Evolutionary conservation across 345 rosid species (phyloP).

Genomic region (Eucalyptus globulus): DNA sequence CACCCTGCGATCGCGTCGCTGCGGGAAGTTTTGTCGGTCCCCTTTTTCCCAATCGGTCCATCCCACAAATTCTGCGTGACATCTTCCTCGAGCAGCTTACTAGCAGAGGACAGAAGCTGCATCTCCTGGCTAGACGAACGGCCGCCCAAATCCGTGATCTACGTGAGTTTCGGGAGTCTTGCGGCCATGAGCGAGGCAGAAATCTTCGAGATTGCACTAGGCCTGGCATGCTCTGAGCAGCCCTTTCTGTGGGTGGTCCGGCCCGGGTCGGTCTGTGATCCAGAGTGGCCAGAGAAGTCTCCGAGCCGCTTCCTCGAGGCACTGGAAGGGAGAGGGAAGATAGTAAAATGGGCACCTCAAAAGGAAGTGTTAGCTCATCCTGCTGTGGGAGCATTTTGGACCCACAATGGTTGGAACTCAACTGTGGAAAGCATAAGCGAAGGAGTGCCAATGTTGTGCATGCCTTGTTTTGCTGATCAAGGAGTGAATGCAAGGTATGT

Average conservation of each 20-base stretch:
- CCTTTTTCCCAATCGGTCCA: conserved; percentile 22
- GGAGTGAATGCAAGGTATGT: conserved; percentile 31
- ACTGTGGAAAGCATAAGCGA: conserved; percentile 49
- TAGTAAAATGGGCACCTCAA: conserved; percentile 72
- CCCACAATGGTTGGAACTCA: conserved; percentile 72
- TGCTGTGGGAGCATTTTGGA: conserved; percentile 52
- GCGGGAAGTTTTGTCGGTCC: neutral
- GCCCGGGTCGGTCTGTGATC: neutral
- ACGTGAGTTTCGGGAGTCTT: conserved; percentile 31
- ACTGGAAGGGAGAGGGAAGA: conserved; percentile 11
- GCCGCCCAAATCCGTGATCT: conserved; percentile 11
- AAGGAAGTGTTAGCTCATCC: conserved; percentile 38
- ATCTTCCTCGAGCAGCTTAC: conserved; percentile 8
- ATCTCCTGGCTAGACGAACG: conserved; percentile 26
- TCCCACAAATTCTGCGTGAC: conserved; percentile 8
- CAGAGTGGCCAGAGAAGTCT: neutral
- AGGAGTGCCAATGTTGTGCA: conserved; percentile 67
- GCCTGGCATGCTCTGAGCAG: conserved; percentile 1
- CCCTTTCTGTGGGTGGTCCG: conserved; percentile 24
- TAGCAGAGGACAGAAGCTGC: conserved; percentile 3
- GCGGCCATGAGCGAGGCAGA: neutral
- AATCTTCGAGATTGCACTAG: conserved; percentile 15
- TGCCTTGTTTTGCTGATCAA: conserved; percentile 58
- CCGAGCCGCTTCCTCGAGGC: conserved; percentile 2
- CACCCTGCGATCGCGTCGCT: neutral